A percentile compares a stretch with the other conserved stretches of the same genome.
phyloP scores from a whole-genome alignment of 305 asterid species.

The Fraxinus greggii region DNA sequence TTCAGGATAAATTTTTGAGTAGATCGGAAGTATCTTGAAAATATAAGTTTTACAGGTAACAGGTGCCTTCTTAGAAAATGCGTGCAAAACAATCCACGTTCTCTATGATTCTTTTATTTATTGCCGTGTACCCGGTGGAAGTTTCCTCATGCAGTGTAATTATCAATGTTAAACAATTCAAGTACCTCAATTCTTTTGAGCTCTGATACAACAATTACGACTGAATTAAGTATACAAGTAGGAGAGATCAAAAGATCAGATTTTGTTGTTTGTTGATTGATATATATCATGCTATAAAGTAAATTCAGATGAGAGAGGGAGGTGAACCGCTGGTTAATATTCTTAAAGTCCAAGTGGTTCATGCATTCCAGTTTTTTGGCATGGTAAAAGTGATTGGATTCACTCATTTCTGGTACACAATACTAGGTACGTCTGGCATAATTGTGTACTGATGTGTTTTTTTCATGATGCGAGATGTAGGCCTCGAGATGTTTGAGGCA shows the following conservation, averaged over 20 bases:
- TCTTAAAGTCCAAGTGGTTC: neutral
- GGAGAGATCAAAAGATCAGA: neutral
- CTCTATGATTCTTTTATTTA: neutral
- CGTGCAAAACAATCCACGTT: neutral
- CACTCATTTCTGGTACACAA: neutral
- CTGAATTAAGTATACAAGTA: neutral
- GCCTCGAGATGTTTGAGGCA: neutral
- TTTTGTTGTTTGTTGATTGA: neutral
- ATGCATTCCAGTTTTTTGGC: neutral
- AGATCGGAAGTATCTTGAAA: neutral
- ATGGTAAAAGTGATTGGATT: neutral
- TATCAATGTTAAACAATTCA: neutral
- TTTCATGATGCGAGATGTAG: neutral
- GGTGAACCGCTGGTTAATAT: neutral
- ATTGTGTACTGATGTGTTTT: neutral
- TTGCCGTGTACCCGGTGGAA: neutral
- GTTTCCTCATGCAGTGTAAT: neutral
- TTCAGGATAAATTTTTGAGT: neutral
- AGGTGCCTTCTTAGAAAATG: neutral
- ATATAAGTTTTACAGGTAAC: neutral
- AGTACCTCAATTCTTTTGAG: neutral
- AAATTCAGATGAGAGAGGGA: neutral
- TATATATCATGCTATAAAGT: neutral
- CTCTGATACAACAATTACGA: neutral
- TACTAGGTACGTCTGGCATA: neutral